A percentile compares a stretch with the other conserved stretches of the same genome.
Evolutionary conservation across 2,329 filamentous ascomycete species (phyloP).

Genomic region (Aspergillus ochraceus): DNA sequence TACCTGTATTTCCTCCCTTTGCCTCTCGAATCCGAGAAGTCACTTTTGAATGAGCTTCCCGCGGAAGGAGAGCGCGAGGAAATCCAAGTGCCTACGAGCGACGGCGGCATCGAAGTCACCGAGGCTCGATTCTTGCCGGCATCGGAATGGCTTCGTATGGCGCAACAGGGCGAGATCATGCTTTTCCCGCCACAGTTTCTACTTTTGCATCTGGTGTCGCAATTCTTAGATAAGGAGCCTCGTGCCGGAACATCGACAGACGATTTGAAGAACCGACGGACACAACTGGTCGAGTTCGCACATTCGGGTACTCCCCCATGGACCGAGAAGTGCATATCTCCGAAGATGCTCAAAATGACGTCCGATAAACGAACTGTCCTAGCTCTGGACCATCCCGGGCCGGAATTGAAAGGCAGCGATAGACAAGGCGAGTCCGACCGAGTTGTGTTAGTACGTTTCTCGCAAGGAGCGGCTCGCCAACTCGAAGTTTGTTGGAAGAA

Average conservation of each 20-base stretch:
- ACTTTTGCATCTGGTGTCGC: constrained; percentile 53
- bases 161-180: constrained; percentile 67
- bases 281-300: constrained; percentile 50
- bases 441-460: constrained; percentile 59
- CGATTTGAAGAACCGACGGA: constrained; percentile 39
- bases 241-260: constrained; percentile 22
- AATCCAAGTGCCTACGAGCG: constrained; percentile 69
- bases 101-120: constrained; percentile 70
- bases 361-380: constrained; percentile 54
- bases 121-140: constrained; percentile 76
- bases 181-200: constrained; percentile 86
- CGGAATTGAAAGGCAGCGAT: constrained; percentile 52
- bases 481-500: constrained; percentile 53
- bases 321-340: constrained; percentile 50
- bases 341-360: constrained; percentile 38
- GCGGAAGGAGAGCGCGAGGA: constrained; percentile 51
- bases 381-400: constrained; percentile 55
- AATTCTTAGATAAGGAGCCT: constrained; percentile 48
- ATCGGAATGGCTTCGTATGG: constrained; percentile 66
- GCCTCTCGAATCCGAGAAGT: constrained; percentile 33
- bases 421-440: constrained; percentile 55
- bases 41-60: constrained; percentile 33
- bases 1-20: constrained; percentile 86
- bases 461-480: constrained; percentile 56
- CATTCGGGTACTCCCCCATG: constrained; percentile 47